Conservation (phyloP, 495 filamentous ascomycete genomes). For the Jackrogersella minutella region DNA sequence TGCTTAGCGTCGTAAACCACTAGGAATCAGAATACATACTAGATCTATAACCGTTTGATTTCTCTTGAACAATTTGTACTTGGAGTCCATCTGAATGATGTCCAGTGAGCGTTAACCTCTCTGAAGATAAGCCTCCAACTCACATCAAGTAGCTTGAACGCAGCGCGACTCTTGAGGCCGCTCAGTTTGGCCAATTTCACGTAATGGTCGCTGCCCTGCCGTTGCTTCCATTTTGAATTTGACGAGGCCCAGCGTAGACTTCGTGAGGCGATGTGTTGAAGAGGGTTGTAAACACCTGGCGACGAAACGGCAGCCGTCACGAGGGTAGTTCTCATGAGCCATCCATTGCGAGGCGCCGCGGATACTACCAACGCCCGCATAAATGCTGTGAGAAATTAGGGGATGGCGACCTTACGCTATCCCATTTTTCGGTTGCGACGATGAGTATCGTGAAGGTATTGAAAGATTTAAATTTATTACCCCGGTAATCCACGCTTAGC, state of each 20-base stretch:
- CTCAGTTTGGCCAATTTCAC: constrained; percentile 74
- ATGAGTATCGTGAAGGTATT: constrained; percentile 3
- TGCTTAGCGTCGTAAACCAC: constrained; percentile 11
- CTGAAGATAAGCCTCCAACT: not conserved
- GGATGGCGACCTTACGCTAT: constrained; percentile 24
- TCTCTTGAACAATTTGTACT: constrained; percentile 76
- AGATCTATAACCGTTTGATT: constrained; percentile 91
- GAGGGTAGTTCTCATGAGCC: constrained; percentile 22
- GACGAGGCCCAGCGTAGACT: constrained; percentile 62
- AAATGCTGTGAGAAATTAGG: constrained; percentile 2
- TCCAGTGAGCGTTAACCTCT: not conserved
- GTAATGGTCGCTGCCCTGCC: constrained; percentile 76
- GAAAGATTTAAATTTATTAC: constrained; percentile 9
- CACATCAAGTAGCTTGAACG: constrained; percentile 89
- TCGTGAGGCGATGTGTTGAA: constrained; percentile 11
- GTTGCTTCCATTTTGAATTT: constrained; percentile 80
- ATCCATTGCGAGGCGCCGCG: constrained; percentile 39
- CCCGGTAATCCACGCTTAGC: too few relatives aligned
- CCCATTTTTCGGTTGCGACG: constrained; percentile 24
- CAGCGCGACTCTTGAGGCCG: constrained; percentile 86
- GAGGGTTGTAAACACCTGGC: not conserved
- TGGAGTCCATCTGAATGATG: constrained; percentile 72
- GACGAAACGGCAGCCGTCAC: constrained; percentile 1
- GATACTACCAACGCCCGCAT: constrained; percentile 37
- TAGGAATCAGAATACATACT: constrained; percentile 53